Percentiles rank a stretch among this genome's conserved stretches.
Evolutionary conservation across 2,329 filamentous ascomycete genomes (phyloP).

Genomic region (Aspergillus felis): DNA sequence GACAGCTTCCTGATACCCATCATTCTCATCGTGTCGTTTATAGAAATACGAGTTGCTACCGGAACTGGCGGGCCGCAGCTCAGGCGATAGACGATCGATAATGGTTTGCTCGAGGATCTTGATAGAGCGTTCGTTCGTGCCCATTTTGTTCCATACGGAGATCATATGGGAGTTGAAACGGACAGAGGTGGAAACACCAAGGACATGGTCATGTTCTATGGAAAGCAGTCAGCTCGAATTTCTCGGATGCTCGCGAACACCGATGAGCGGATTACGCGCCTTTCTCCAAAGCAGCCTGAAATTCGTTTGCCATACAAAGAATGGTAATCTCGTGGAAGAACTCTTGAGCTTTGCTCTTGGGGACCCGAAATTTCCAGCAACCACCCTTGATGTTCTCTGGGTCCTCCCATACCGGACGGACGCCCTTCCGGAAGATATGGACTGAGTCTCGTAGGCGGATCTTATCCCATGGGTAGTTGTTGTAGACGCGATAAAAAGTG

Average conservation of each 20-base stretch:
- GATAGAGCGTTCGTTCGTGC: conserved; percentile 72
- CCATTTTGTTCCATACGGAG: conserved; percentile 89
- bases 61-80: conserved; percentile 64
- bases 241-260: background rate
- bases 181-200: conserved; percentile 80
- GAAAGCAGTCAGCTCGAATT: background rate
- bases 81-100: conserved; percentile 66
- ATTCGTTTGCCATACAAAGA: conserved; percentile 35
- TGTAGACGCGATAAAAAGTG: conserved; percentile 73
- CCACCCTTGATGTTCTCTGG: conserved; percentile 80
- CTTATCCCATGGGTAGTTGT: conserved; percentile 72
- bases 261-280: conserved; percentile 50
- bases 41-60: conserved; percentile 56
- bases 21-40: conserved; percentile 85
- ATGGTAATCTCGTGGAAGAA: conserved; percentile 37
- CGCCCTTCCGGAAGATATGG: conserved; percentile 75
- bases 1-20: conserved; percentile 62
- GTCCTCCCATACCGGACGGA: conserved; percentile 78
- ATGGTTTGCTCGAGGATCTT: conserved; percentile 70
- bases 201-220: conserved; percentile 74
- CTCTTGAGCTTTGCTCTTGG: conserved; percentile 63
- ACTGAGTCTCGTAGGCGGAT: conserved; percentile 74
- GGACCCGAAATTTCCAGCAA: conserved; percentile 87
- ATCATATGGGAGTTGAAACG: conserved; percentile 87
- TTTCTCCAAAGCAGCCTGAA: conserved; percentile 69